These are phyloP conservation scores for Penicillium manginii DNA, from an alignment of 495 filamentous ascomycete species.

Conservation along the genomic window DNA sequence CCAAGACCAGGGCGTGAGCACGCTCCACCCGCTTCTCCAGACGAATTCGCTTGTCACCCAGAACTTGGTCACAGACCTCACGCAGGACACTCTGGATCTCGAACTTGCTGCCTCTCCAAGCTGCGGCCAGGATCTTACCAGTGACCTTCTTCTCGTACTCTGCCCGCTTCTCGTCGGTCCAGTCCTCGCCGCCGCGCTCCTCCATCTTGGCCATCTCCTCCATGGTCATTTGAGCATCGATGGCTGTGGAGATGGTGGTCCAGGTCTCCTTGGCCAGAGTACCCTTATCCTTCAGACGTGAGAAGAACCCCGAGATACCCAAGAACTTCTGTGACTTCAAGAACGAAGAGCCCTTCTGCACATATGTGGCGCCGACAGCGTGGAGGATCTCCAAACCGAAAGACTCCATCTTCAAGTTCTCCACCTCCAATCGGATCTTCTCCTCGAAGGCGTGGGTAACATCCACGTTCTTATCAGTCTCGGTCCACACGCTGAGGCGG, in stretches of 20 bases:
- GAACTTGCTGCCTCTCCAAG: conserved; percentile 95
- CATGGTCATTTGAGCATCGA: conserved; percentile 97
- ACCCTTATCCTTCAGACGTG: conserved; percentile 93
- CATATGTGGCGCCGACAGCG: conserved; percentile 87
- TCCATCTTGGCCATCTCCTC: conserved; percentile 98
- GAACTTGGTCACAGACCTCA: conserved; percentile 77
- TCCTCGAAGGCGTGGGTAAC: conserved; percentile 89
- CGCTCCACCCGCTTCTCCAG: conserved; percentile 86
- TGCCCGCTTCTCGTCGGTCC: conserved; percentile 97
- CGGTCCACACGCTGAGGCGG: conserved; percentile 93
- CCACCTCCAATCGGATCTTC: conserved; percentile 92
- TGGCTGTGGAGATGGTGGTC: conserved; percentile 96
- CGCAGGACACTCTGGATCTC: conserved; percentile 96
- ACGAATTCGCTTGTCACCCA: conserved; percentile 79
- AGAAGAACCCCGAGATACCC: conserved; percentile 93
- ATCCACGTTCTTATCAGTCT: conserved; percentile 86
- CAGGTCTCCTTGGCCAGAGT: conserved; percentile 96
- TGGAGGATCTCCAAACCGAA: conserved; percentile 98
- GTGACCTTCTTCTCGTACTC: conserved; percentile 95
- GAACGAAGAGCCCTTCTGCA: conserved; percentile 82
- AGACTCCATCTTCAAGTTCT: conserved; percentile 98
- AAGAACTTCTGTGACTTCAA: conserved; percentile 96
- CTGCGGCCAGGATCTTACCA: conserved; percentile 97
- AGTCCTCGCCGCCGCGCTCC: conserved; percentile 93
- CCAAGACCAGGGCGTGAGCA: conserved; percentile 83